Evolutionary conservation across 1,284 basidiomycete species (phyloP), one percentile per base, ranked within the genome.

Genomic region (Mycosarcoma maydis): DNA sequence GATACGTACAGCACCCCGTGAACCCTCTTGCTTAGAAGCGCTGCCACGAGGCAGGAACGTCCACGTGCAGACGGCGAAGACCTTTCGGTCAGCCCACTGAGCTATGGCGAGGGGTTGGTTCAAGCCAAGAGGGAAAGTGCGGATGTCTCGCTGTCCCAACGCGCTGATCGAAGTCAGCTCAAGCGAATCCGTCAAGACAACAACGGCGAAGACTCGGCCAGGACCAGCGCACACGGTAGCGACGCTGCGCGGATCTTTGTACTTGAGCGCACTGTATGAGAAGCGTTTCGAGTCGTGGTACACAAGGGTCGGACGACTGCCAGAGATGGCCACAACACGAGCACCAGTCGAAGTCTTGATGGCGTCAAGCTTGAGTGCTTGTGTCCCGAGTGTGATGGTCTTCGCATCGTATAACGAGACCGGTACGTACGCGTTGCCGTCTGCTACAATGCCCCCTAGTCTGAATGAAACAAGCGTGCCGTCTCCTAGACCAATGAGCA

Each of bases 401-500:
- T 89, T 90, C 73, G 84, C 83, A 22, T 69, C 83, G n/a, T 88
- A 71, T 54, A n/a, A n/a, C n/a, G n/a, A 84, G 67, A 73, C 66
- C 29, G 60, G 80, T 22, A 0, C n/a, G n/a, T n/a, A n/a, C n/a
- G n/a, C n/a, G 29, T 60, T 62, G 8, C 70, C 69, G 11, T 38
- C 46, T 6, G 37, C 52, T 3, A 73, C 64, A 11, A 75, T 57
- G 22, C 82, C 80, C n/a, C 82, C 80, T 16, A 86, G 52, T 14
- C 74, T 67, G 68, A 88, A 89, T 6, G 87, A 85, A 3, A 88
- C 85, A n/a, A 95, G 85, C 4, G 87, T 87, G 1, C 94, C 94
- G 80, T 96, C 88, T 6, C 87, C 87, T 5, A 94, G 84, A 1
- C 93, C 94, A 9, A 88, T 87, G 19, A 97, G 83, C 6, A 97